These are phyloP conservation scores for Penicillium sp. DNA, from an alignment of 2,329 filamentous ascomycete genomes.

Conservation along the genomic window DNA sequence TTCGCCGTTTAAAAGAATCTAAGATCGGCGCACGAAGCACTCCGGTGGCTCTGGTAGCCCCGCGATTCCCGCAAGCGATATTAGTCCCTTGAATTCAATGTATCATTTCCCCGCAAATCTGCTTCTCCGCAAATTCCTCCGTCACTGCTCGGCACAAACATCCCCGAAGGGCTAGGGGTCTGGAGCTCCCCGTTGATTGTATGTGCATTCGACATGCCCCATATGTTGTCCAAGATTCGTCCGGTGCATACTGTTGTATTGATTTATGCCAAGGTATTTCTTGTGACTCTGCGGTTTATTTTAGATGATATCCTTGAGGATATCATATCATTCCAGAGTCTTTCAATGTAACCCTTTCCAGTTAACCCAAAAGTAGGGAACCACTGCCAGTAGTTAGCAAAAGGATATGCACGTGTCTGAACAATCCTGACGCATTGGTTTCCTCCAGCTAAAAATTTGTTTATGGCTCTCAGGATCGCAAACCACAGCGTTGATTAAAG, in stretches of 20 bases:
- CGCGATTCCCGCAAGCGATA: not conserved
- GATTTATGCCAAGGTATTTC: not conserved
- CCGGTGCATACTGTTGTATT: not conserved
- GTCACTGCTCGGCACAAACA: not conserved
- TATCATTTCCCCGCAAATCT: not conserved
- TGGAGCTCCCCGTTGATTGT: not conserved
- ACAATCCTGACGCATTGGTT: too few relatives aligned
- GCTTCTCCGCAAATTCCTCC: not conserved
- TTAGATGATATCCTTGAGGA: not conserved
- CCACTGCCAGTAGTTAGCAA: not conserved
- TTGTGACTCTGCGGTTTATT: not conserved
- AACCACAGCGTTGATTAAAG: too few relatives aligned
- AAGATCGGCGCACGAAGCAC: conserved; percentile 13
- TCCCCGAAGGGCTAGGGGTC: not conserved
- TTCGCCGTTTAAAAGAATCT: not conserved
- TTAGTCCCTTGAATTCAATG: not conserved
- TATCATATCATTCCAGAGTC: conserved; percentile 2
- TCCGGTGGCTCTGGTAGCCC: not conserved
- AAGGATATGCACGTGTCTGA: too few relatives aligned
- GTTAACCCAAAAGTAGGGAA: not conserved
- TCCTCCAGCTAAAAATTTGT: too few relatives aligned
- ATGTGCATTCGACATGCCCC: too few relatives aligned
- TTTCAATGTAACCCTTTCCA: not conserved
- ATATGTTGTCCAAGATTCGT: not conserved
- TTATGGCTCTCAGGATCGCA: too few relatives aligned